phyloP scores from a whole-genome alignment of 495 filamentous ascomycete genomes.

The Sordaria brevicollis region DNA sequence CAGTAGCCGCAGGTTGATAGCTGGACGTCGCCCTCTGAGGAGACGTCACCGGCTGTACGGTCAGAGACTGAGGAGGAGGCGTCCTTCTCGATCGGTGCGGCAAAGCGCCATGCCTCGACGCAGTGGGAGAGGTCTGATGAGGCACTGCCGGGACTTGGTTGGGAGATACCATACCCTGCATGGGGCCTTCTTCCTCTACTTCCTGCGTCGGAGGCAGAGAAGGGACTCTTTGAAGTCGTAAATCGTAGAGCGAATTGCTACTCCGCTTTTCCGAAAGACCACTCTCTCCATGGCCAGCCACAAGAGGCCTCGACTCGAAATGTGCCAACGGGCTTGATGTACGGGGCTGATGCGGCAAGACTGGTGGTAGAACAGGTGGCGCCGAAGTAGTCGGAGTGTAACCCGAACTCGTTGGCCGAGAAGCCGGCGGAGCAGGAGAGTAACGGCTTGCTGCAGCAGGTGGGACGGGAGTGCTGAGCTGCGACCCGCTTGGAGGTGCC shows the following conservation, averaged over 20 bases:
- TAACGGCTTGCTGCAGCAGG: slow-evolving; percentile 37
- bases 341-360: slow-evolving; percentile 66
- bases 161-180: slow-evolving; percentile 15
- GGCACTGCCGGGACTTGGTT: slow-evolving; percentile 2
- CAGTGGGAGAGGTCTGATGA: slow-evolving; percentile 15
- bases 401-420: slow-evolving; percentile 25
- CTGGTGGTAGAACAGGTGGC: slow-evolving; percentile 44
- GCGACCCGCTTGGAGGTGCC: slow-evolving; percentile 37
- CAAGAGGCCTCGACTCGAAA: slow-evolving; percentile 32
- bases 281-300: slow-evolving; percentile 19
- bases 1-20: slow-evolving; percentile 25
- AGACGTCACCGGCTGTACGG: slow-evolving; percentile 28
- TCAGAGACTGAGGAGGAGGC: slow-evolving; percentile 33
- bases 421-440: slow-evolving; percentile 39
- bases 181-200: slow-evolving; percentile 34
- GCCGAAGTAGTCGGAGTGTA: slow-evolving; percentile 29
- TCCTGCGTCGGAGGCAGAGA: slow-evolving; percentile 44
- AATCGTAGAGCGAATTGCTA: slow-evolving; percentile 37
- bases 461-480: slow-evolving; percentile 22
- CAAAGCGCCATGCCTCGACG: slow-evolving; percentile 22
- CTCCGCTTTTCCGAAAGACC: slow-evolving; percentile 30
- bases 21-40: slow-evolving; percentile 41
- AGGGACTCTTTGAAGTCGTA: slow-evolving; percentile 31
- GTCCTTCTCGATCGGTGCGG: slow-evolving; percentile 22
- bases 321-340: slow-evolving; percentile 81